These are phyloP conservation scores for Setaria italica DNA, from an alignment of 202 grass and related monocot genomes.

Conservation along the genomic window DNA sequence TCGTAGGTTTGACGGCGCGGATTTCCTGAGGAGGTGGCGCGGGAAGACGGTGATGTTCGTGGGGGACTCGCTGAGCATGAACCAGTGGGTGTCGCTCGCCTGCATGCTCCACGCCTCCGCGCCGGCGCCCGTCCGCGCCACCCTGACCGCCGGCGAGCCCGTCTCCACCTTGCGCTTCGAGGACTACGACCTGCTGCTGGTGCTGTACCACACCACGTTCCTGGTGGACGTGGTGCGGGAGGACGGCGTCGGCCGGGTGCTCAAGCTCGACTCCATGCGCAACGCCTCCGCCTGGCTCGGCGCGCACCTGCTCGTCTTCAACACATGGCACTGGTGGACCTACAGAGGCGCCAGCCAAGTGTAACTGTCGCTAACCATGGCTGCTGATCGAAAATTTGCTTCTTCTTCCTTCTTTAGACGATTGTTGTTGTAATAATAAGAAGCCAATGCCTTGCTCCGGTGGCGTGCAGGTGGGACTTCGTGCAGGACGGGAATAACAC, in stretches of 20 bases:
- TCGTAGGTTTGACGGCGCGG: slow-evolving; percentile 52
- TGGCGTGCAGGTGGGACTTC: slow-evolving; percentile 66
- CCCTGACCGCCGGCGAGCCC: slow-evolving; percentile 2
- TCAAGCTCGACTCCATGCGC: slow-evolving; percentile 60
- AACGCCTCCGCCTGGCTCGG: slow-evolving; percentile 38
- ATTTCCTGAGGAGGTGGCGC: slow-evolving; percentile 45
- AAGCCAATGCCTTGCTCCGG: background rate
- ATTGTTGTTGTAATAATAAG: background rate
- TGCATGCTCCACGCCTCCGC: slow-evolving; percentile 66
- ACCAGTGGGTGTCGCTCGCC: slow-evolving; percentile 59
- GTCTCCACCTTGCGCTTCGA: slow-evolving; percentile 53
- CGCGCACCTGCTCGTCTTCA: slow-evolving; percentile 68
- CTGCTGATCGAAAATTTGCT: too few species aligned
- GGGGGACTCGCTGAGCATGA: slow-evolving; percentile 69
- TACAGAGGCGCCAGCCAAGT: slow-evolving; percentile 50
- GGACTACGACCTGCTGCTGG: slow-evolving; percentile 55
- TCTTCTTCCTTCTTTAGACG: too few species aligned
- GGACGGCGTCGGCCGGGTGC: slow-evolving; percentile 47
- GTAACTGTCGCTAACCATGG: background rate
- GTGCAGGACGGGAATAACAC: slow-evolving; percentile 49
- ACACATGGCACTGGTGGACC: slow-evolving; percentile 78
- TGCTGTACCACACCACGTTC: slow-evolving; percentile 53
- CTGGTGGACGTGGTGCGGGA: slow-evolving; percentile 59
- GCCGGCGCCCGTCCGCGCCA: background rate
- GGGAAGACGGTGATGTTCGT: slow-evolving; percentile 72